Conservation (phyloP, 2,329 filamentous ascomycete species). For the Trichoderma aggressivum region DNA sequence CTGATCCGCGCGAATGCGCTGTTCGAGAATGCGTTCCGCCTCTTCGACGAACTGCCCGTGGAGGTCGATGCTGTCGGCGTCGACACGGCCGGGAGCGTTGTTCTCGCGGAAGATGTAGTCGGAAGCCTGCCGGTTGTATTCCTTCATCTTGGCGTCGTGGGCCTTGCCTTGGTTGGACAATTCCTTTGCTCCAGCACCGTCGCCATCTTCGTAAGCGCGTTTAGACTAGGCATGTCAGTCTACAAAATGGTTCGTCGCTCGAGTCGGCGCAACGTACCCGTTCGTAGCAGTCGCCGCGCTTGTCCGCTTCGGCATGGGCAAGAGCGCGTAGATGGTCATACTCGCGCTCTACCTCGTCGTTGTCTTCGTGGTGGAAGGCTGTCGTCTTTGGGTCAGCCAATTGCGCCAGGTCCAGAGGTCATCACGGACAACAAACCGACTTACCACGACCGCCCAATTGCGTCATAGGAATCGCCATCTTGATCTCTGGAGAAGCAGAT, state of each 20-base stretch:
- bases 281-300: slow-evolving; percentile 75
- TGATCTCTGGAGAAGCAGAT: slow-evolving; percentile 16
- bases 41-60: slow-evolving; percentile 95
- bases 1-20: slow-evolving; percentile 76
- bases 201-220: slow-evolving; percentile 78
- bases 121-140: slow-evolving; percentile 86
- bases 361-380: slow-evolving; percentile 75
- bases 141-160: slow-evolving; percentile 79
- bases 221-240: slow-evolving; percentile 35
- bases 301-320: slow-evolving; percentile 74
- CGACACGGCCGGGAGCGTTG: slow-evolving; percentile 73
- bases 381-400: slow-evolving; percentile 19
- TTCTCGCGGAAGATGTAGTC: slow-evolving; percentile 96
- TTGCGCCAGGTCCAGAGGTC: not conserved
- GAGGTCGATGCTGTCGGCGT: slow-evolving; percentile 82
- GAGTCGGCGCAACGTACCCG: slow-evolving; percentile 46
- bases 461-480: slow-evolving; percentile 39
- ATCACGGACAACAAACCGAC: slow-evolving; percentile 18
- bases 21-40: slow-evolving; percentile 84
- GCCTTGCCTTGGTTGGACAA: slow-evolving; percentile 81
- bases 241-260: not conserved
- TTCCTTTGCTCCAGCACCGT: slow-evolving; percentile 78
- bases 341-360: slow-evolving; percentile 70
- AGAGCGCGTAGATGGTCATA: slow-evolving; percentile 87
- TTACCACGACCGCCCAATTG: slow-evolving; percentile 41